Base-by-base conservation (phyloP, 208 protist genomes). In the Phytomonas sp. region DNA sequence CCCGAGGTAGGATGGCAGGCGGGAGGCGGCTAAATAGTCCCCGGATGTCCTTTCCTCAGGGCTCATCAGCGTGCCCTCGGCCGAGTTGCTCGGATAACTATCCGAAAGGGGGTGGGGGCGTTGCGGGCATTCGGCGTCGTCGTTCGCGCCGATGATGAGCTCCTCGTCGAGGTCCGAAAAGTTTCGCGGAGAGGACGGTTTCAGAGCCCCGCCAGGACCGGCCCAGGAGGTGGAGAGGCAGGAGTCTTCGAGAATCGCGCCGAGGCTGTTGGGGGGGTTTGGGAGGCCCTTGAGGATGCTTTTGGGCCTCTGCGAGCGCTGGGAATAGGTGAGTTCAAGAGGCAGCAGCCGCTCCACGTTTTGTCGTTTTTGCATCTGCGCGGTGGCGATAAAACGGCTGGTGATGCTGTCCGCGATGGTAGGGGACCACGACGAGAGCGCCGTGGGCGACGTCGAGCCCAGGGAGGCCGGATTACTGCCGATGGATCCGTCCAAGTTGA, bases 311-410 rank as follows among this genome's bases (percentile, higher is more conserved):
- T 11, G 42, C 34, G 16, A 23, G 42, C 42, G 42, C 71, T 86
- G 83, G 60, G 79, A 88, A 64, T 84, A 73, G 56, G 78, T 81
- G n/a, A 82, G 42, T 40, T 93, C 85, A 12, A 77, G 72, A 42
- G 84, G 79, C 19, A 95, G 33, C 29, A 95, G 65, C 37, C 82
- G 79, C 69, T 87, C 85, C 63, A 85, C 78, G 23, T 71, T 83
- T 63, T 89, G 80, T 63, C 79, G 72, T 45, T 84, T 79, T 68
- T 86, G 75, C 49, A 82, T 73, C 42, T 86, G 62, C 32, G 93
- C 86, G 56, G 70, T 82, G 26, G 83, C 80, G 23, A 95, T 77
- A 63, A 95, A 93, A n/a, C 73, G 83, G 66, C 71, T 86, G 23
- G 90, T 95, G 71, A 95, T 82, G 72, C 81, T 78, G 0, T 69